These are phyloP conservation scores for Lepidium africanum DNA, from an alignment of 345 rosid genomes.

Conservation along the genomic window DNA sequence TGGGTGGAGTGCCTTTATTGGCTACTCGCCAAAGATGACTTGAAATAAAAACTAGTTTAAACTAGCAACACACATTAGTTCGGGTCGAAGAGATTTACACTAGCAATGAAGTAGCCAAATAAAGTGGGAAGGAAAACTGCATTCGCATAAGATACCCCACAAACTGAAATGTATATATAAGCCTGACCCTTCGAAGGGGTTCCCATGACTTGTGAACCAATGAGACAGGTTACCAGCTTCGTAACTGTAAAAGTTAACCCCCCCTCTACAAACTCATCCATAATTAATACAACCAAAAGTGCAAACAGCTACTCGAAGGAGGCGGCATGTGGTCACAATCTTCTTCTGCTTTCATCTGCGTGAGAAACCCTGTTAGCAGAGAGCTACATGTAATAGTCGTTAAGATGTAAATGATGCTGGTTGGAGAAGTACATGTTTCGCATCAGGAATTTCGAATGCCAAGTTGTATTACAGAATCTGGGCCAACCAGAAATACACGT, in stretches of 20 bases:
- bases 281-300: conserved; percentile 9
- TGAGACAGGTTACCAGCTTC: conserved; percentile 8
- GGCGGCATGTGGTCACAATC: neutral
- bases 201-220: neutral
- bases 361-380: conserved; percentile 1
- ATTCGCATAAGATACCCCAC: conserved; percentile 9
- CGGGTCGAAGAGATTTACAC: neutral
- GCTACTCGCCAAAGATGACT: neutral
- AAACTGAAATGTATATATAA: neutral
- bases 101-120: neutral
- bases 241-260: neutral
- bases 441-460: conserved; percentile 48
- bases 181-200: neutral
- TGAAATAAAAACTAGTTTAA: neutral
- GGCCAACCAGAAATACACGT: conserved; percentile 70
- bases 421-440: conserved; percentile 10
- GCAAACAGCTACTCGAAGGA: conserved; percentile 11
- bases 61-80: neutral
- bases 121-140: conserved; percentile 10
- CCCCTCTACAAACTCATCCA: neutral
- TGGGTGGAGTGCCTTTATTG: neutral
- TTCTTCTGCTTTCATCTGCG: conserved; percentile 20
- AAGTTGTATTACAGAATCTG: conserved; percentile 53
- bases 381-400: neutral
- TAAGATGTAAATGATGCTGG: neutral